Evolutionary conservation across 345 rosid species (phyloP), one percentile per base, ranked within the genome.

Genomic region (Arabis hirsuta): DNA sequence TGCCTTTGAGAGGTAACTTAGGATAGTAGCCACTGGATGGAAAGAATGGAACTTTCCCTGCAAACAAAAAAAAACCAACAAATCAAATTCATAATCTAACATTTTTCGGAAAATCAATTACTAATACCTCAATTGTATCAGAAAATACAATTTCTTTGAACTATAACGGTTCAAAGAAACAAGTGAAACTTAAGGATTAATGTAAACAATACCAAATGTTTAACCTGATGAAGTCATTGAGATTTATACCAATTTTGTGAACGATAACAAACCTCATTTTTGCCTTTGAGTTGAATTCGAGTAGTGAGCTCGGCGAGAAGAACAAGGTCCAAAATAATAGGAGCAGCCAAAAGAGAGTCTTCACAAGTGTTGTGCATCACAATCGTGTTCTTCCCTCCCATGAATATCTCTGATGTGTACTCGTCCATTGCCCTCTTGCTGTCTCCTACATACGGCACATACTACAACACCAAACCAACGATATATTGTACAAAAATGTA

Each of bases 361-460:
- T 91, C 99, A 31, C 99, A 91, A 0, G 98, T 91, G 81, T 95
- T 95, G 82, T 91, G 99, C 77, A 95, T 59, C 73, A 88, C 94
- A 42, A 95, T 95, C 3, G 99, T 95, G 90, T 41, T 95, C 78
- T 69, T 83, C 39, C 99, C 99, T 65, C 99, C 99, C 96, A 91
- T 86, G 88, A 95, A 95, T 50, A 91, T 91, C 85, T 95, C 99
- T 39, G 99, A 95, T 38, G 93, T 90, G 84, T 91, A 95, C 80
- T 95, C 99, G 73, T 95, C 99, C 97, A 91, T 88, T 38, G 99
- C 99, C 65, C 97, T 87, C 90, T 95, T 91, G 87, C 97, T 89
- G 76, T 95, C 99, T n/a, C 83, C 97, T 4, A 95, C 96, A 76
- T 87, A 91, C 2, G 97, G 97, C 76, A 95, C 97, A 71, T 95